Conservation (phyloP, 1,139 yeast species). For the Pichia kudriavzevii region DNA sequence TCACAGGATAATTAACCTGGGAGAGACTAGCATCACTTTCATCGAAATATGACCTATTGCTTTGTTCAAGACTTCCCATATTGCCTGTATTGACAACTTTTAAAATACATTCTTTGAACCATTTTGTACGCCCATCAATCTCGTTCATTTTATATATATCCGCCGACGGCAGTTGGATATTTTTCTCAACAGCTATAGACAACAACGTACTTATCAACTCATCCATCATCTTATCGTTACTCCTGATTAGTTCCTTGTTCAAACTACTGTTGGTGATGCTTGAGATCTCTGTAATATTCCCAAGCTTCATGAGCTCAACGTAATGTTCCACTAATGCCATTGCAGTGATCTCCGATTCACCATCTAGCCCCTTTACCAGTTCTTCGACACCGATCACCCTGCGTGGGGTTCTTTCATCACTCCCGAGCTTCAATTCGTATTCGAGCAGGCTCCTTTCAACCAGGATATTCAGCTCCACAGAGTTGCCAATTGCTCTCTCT, state of each 20-base stretch:
- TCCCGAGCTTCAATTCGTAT: conserved; percentile 11
- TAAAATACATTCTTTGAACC: conserved; percentile 52
- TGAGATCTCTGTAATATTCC: conserved; percentile 21
- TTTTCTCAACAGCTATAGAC: conserved; percentile 46
- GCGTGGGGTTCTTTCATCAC: neutral
- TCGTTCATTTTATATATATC: conserved; percentile 27
- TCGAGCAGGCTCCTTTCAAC: conserved; percentile 23
- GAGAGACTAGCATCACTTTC: no score
- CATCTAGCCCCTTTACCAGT: conserved; percentile 13
- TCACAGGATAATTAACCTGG: no score
- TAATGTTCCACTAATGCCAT: conserved; percentile 15
- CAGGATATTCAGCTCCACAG: conserved; percentile 18
- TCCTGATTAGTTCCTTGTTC: conserved; percentile 7
- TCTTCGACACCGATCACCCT: conserved; percentile 1
- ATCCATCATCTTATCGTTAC: conserved; percentile 30
- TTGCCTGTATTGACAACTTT: conserved; percentile 25
- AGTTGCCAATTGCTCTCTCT: conserved; percentile 6
- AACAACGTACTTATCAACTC: conserved; percentile 47
- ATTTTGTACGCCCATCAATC: conserved; percentile 33
- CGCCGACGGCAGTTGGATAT: conserved; percentile 42
- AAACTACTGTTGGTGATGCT: neutral
- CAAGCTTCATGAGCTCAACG: conserved; percentile 19
- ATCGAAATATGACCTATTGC: no score
- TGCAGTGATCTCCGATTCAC: conserved; percentile 1
- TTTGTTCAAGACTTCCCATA: no score